These are phyloP conservation scores for Phaeomoniella chlamydospora DNA, from an alignment of 2,329 filamentous ascomycete species.

Conservation along the genomic window DNA sequence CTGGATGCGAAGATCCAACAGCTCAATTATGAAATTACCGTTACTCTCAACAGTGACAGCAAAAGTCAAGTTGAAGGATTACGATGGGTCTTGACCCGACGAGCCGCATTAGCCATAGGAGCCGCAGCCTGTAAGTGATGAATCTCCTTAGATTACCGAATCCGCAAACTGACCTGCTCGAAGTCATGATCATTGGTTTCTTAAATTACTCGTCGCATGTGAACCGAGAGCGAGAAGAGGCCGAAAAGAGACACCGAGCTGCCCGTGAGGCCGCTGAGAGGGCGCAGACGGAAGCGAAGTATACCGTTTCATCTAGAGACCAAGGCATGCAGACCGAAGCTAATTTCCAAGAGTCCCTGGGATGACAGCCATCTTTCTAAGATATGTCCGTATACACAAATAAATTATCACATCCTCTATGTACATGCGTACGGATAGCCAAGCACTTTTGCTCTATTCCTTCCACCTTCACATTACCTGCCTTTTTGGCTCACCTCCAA, in stretches of 20 bases:
- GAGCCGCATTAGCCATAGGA: slow-evolving; percentile 47
- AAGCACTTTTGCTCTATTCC: too few species aligned
- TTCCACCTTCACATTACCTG: too few species aligned
- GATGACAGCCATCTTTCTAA: background rate
- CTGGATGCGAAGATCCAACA: slow-evolving; percentile 85
- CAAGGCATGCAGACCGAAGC: background rate
- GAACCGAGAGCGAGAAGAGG: background rate
- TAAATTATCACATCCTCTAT: too few species aligned
- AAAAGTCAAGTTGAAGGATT: slow-evolving; percentile 86
- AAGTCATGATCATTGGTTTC: background rate
- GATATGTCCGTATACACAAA: too few species aligned
- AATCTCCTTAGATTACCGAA: background rate
- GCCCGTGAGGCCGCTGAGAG: background rate
- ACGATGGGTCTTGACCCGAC: slow-evolving; percentile 64
- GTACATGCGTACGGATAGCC: too few species aligned
- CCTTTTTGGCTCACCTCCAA: too few species aligned
- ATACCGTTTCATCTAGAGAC: background rate
- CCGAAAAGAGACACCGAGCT: background rate
- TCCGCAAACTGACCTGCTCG: background rate
- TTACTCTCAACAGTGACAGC: slow-evolving; percentile 74
- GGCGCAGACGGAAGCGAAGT: background rate
- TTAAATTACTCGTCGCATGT: background rate
- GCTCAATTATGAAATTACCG: slow-evolving; percentile 91
- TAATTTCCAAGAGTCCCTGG: background rate
- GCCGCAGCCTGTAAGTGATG: slow-evolving; percentile 29